Conservation (phyloP, 805 yeast species). For the Cyberlindnera americana region DNA sequence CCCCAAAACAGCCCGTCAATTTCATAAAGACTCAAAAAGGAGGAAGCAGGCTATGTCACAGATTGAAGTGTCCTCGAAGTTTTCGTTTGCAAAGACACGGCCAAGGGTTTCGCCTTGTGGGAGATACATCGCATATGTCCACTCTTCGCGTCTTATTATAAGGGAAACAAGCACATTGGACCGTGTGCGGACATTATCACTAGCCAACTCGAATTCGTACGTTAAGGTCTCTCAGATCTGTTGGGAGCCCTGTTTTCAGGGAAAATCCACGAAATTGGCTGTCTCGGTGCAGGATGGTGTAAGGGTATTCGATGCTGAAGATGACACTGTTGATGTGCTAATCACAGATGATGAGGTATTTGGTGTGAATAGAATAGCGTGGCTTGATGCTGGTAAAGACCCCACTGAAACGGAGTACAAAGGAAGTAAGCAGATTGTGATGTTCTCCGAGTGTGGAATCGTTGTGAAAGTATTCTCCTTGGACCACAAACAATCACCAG, state of each 20-base stretch:
- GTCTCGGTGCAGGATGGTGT: slow-evolving; percentile 12
- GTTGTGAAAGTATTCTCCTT: slow-evolving; percentile 15
- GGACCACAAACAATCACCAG: slow-evolving; percentile 7
- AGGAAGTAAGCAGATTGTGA: slow-evolving; percentile 17
- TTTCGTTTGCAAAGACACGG: slow-evolving; percentile 10
- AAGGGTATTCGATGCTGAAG: slow-evolving; percentile 14
- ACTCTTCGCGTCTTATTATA: slow-evolving; percentile 14
- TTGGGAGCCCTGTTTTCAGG: slow-evolving; percentile 17
- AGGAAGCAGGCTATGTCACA: no score
- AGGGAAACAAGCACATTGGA: slow-evolving; percentile 14
- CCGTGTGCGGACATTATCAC: slow-evolving; percentile 7
- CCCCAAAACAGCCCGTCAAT: neutral
- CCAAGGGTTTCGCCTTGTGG: slow-evolving; percentile 18
- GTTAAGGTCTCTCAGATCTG: slow-evolving; percentile 16
- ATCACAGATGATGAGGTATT: slow-evolving; percentile 19
- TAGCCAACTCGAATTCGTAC: slow-evolving; percentile 2
- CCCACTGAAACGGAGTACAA: slow-evolving; percentile 18
- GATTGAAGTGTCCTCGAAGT: slow-evolving; percentile 15
- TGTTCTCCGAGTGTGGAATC: slow-evolving; percentile 13
- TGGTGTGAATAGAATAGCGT: slow-evolving; percentile 18
- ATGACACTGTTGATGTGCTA: slow-evolving; percentile 12
- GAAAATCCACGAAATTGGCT: slow-evolving; percentile 12
- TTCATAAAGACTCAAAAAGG: no score
- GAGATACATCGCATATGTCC: slow-evolving; percentile 14
- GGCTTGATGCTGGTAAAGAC: slow-evolving; percentile 11